These are phyloP conservation scores for Cyclotella baltica DNA, from an alignment of 108 stramenopile species.

Conservation along the genomic window DNA sequence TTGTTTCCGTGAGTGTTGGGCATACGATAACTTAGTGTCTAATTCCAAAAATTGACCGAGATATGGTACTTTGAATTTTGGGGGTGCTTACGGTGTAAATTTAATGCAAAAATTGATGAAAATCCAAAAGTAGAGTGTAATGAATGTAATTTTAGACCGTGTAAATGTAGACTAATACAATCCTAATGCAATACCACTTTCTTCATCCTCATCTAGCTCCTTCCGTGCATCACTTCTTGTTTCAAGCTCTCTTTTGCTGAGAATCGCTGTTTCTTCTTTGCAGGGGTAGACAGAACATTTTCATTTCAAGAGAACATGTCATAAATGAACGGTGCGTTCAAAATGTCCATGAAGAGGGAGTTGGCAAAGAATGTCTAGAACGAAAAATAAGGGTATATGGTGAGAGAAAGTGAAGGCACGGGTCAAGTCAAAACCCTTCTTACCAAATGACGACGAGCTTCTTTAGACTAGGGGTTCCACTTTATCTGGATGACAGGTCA, in stretches of 20 bases:
- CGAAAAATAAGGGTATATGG: not conserved
- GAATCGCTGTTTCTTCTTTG: conserved; percentile 96
- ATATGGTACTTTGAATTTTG: too few species aligned
- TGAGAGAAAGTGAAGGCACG: not conserved
- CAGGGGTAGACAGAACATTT: conserved; percentile 97
- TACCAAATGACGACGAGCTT: conserved; percentile 89
- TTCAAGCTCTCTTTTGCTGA: conserved; percentile 92
- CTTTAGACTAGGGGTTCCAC: conserved; percentile 96
- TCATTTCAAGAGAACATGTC: conserved; percentile 98
- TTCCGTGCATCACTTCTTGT: conserved; percentile 88
- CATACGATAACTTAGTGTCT: too few species aligned
- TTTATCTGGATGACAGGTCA: conserved; percentile 89
- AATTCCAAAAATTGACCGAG: too few species aligned
- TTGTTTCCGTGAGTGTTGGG: too few species aligned
- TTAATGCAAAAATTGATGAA: too few species aligned
- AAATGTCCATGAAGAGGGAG: conserved; percentile 99
- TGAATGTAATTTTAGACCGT: too few species aligned
- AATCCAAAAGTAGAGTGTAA: too few species aligned
- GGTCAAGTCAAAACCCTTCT: not conserved
- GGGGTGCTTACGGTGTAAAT: too few species aligned
- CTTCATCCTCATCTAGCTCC: too few species aligned
- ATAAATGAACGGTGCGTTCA: conserved; percentile 92
- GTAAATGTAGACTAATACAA: too few species aligned
- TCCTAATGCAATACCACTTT: too few species aligned
- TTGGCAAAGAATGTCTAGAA: conserved; percentile 94